Conservation (phyloP, 345 rosid genomes). For the Eucalyptus caleyi region DNA sequence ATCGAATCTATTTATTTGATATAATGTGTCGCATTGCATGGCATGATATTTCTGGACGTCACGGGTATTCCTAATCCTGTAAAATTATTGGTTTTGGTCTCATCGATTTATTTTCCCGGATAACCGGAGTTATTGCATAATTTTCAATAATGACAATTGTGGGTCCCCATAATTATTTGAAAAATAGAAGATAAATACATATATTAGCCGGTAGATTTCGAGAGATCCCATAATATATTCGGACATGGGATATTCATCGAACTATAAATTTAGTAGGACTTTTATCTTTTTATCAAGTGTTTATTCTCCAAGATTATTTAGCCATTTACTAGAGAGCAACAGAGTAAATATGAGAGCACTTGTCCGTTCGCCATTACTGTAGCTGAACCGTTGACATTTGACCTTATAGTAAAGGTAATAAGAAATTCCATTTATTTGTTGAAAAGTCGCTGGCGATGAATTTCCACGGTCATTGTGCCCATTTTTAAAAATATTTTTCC, state of each 20-base stretch:
- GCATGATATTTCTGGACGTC: neutral
- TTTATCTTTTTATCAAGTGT: neutral
- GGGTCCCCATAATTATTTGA: neutral
- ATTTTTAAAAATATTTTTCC: neutral
- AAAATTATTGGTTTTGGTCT: neutral
- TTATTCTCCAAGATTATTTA: neutral
- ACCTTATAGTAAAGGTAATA: neutral
- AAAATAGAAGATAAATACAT: neutral
- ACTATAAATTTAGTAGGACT: neutral
- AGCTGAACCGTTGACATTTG: neutral
- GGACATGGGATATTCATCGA: neutral
- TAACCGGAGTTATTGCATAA: neutral
- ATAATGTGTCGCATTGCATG: neutral
- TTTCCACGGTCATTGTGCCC: neutral
- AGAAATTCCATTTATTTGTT: neutral
- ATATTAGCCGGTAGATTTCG: neutral
- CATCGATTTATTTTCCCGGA: neutral
- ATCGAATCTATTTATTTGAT: neutral
- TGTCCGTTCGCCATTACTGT: neutral
- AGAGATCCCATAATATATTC: neutral
- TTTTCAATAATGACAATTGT: neutral
- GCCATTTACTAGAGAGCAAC: neutral
- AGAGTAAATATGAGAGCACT: neutral
- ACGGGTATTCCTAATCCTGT: neutral
- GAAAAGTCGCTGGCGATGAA: neutral